Conservation (phyloP, 768 basidiomycete genomes). For the Suillus paluster region DNA sequence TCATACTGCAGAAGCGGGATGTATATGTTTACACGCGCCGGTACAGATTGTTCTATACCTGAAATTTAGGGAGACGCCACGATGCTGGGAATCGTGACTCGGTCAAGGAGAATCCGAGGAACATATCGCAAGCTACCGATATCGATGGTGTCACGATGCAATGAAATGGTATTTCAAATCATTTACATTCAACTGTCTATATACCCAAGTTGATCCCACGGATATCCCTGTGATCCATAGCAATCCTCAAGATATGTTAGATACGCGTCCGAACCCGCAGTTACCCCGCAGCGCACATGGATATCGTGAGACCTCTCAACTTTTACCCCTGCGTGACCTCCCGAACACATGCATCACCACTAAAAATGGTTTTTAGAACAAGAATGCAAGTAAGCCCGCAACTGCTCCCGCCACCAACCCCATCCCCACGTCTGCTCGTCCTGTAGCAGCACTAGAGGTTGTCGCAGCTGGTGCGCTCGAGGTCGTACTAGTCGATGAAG, state of each 20-base stretch:
- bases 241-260: background rate
- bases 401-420: conserved; percentile 7
- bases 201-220: background rate
- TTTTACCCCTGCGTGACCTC: background rate
- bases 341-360: background rate
- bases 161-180: no score
- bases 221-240: background rate
- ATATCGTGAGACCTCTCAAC: background rate
- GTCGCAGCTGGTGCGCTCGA: background rate
- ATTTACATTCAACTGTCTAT: no score
- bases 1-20: no score
- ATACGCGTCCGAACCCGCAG: background rate
- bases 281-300: background rate
- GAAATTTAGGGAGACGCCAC: no score
- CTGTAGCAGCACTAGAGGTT: conserved; percentile 15
- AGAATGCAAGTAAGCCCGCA: conserved; percentile 11
- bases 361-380: conserved; percentile 3
- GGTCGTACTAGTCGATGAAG: background rate
- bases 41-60: no score
- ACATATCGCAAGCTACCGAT: no score
- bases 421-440: background rate
- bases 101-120: no score
- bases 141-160: no score
- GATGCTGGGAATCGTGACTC: no score
- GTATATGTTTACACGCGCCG: no score